These are phyloP conservation scores for Exophiala viscosa DNA, from an alignment of 2,329 filamentous ascomycete genomes.

Conservation along the genomic window DNA sequence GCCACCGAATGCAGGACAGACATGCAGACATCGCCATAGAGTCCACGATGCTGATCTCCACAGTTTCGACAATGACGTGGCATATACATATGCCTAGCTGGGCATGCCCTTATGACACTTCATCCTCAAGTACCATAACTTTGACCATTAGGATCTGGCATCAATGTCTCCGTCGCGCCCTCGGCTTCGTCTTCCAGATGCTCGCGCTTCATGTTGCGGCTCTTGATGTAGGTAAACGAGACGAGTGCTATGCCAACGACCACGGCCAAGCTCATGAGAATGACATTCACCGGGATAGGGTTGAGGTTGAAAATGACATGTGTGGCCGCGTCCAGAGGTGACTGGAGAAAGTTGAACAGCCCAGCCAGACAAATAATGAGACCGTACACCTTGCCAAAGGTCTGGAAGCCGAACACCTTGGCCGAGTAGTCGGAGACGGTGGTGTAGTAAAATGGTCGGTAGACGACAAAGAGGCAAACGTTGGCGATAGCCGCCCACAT, in stretches of 20 bases:
- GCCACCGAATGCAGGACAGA: not conserved
- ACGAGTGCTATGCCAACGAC: slow-evolving; percentile 64
- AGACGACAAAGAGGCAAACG: slow-evolving; percentile 61
- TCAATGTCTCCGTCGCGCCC: slow-evolving; percentile 24
- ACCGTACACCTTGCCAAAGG: slow-evolving; percentile 92
- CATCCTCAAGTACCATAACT: slow-evolving; percentile 24
- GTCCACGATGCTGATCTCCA: not conserved
- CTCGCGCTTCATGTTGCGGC: slow-evolving; percentile 31
- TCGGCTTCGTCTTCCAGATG: slow-evolving; percentile 30
- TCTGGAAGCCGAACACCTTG: slow-evolving; percentile 88
- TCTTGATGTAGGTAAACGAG: slow-evolving; percentile 53
- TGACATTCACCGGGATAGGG: slow-evolving; percentile 72
- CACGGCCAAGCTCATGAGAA: slow-evolving; percentile 60
- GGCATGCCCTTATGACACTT: not conserved
- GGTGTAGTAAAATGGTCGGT: slow-evolving; percentile 29
- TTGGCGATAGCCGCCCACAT: slow-evolving; percentile 68
- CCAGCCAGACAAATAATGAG: slow-evolving; percentile 83
- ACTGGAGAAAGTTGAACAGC: slow-evolving; percentile 78
- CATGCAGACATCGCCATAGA: not conserved
- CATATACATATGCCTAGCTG: no score
- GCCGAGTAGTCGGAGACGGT: slow-evolving; percentile 67
- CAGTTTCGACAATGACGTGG: not conserved
- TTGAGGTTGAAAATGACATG: slow-evolving; percentile 68
- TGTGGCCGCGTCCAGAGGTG: slow-evolving; percentile 72
- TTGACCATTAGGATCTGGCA: slow-evolving; percentile 26